A percentile compares a stretch with the other conserved stretches of the same genome.
These are phyloP conservation scores for Fusarium globosum DNA, from an alignment of 2,329 filamentous ascomycete genomes.

Conservation along the genomic window DNA sequence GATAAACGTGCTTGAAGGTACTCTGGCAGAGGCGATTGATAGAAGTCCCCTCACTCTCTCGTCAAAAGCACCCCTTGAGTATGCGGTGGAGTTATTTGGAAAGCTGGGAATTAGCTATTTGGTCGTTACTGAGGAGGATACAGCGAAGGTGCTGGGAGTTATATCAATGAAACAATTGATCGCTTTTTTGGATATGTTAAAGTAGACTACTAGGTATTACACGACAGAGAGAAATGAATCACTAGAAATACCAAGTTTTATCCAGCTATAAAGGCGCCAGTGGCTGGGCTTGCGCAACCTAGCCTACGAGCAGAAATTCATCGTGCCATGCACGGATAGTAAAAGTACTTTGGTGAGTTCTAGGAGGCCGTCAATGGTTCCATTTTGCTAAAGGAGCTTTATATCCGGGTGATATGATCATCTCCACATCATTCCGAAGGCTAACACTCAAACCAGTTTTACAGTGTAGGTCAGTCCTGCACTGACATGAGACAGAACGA, in stretches of 20 bases:
- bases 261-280: fast-evolving
- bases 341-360: neutral
- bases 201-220: neutral
- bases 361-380: conserved; percentile 53
- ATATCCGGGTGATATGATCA: conserved; percentile 44
- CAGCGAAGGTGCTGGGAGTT: conserved; percentile 9
- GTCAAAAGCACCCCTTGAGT: conserved; percentile 15
- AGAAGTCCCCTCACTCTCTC: conserved; percentile 1
- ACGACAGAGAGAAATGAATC: no score
- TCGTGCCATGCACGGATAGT: neutral
- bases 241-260: fast-evolving
- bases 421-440: conserved; percentile 49
- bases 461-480: conserved; percentile 41
- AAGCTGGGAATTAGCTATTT: conserved; percentile 10
- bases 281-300: neutral
- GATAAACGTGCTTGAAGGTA: neutral
- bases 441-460: conserved; percentile 60
- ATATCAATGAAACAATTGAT: conserved; percentile 7
- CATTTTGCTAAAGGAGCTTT: conserved; percentile 52
- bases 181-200: neutral
- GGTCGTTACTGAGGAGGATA: conserved; percentile 8
- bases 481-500: conserved; percentile 14
- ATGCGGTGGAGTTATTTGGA: conserved; percentile 19
- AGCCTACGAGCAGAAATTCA: fast-evolving
- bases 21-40: neutral